Evolutionary conservation across 805 yeast species (phyloP), one percentile per base, ranked within the genome.

Genomic region (Kuraishia cidri): DNA sequence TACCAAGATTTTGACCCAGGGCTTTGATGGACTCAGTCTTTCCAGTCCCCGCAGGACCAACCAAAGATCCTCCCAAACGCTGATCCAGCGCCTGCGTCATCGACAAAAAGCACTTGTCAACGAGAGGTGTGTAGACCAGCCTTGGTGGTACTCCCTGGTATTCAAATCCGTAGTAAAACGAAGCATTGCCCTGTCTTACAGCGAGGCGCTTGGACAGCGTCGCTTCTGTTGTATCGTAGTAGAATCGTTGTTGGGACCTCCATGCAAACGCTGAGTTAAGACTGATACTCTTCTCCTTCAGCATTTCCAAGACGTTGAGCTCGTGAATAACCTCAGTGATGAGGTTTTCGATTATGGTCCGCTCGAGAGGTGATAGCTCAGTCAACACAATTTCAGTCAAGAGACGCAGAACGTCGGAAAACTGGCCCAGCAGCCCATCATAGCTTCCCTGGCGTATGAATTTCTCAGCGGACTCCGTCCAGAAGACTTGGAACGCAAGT

Each of bases 31-130:
- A 69, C 50, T 90, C 97, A 0, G 97, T 90, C 49, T 90, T 90
- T 42, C 97, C 97, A 0, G 97, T 90, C 26, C 97, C 97, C 3
- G 97, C 96, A 2, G 97, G 97, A 0, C 97, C 97, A 53, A 81
- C 76, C 1, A 94, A 80, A 1, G 94, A 80, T 0, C 95, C 94
- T n/a, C 97, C 97, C 6, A 75, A 60, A 23, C 68, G 69, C 43
- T 78, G 85, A 22, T 72, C 68, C 12, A 87, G 50, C 0, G 97
- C 88, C 38, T 79, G 81, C 0, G 82, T 63, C 75, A 88, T 72
- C 0, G 87, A 60, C 6, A 79, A 49, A 48, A 70, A 85, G 36
- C 85, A 72, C 5, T 66, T 60, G 30, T 73, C 72, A 6, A 83
- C 64, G 13, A 85, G 60, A 1, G 90, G 85, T 0, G 97, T 90